phyloP scores from a whole-genome alignment of 1,284 basidiomycete genomes.

The Chalciporus sp. region DNA sequence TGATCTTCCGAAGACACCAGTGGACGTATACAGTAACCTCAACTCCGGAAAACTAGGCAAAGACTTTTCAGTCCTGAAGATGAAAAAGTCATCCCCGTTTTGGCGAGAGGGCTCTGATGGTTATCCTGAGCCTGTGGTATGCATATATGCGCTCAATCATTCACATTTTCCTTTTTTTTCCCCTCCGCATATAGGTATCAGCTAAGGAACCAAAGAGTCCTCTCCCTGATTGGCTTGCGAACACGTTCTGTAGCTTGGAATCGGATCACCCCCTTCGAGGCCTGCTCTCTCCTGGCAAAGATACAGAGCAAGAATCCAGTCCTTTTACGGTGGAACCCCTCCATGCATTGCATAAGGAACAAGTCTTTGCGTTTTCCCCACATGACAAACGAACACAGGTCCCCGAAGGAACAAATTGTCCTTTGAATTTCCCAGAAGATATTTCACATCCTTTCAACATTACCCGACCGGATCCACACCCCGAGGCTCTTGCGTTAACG shows the following conservation, averaged over 20 bases:
- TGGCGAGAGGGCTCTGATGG: slow-evolving; percentile 12
- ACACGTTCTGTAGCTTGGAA: slow-evolving; percentile 44
- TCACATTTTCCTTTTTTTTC: slow-evolving; percentile 17
- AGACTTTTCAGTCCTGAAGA: slow-evolving; percentile 48
- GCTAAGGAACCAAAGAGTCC: slow-evolving; percentile 18
- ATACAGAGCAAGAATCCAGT: not conserved
- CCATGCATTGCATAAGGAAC: slow-evolving; percentile 16
- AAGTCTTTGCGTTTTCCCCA: slow-evolving; percentile 35
- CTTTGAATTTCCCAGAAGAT: slow-evolving; percentile 1
- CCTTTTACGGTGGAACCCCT: slow-evolving; percentile 4
- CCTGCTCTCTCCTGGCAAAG: slow-evolving; percentile 35
- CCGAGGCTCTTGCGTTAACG: not conserved
- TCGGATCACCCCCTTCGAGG: slow-evolving; percentile 47
- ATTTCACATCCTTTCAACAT: slow-evolving; percentile 1
- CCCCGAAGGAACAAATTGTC: not conserved
- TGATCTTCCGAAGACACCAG: slow-evolving; percentile 44
- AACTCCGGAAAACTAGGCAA: slow-evolving; percentile 39
- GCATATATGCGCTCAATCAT: slow-evolving; percentile 36
- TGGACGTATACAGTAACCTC: slow-evolving; percentile 42
- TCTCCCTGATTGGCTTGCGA: slow-evolving; percentile 50
- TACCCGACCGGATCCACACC: not conserved
- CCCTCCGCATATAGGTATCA: slow-evolving; percentile 15
- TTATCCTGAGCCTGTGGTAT: slow-evolving; percentile 26
- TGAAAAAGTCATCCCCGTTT: slow-evolving; percentile 25
- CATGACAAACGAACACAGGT: slow-evolving; percentile 19